These are phyloP conservation scores for Paraconiothyrium sp. DNA, from an alignment of 2,329 filamentous ascomycete genomes.

Conservation along the genomic window DNA sequence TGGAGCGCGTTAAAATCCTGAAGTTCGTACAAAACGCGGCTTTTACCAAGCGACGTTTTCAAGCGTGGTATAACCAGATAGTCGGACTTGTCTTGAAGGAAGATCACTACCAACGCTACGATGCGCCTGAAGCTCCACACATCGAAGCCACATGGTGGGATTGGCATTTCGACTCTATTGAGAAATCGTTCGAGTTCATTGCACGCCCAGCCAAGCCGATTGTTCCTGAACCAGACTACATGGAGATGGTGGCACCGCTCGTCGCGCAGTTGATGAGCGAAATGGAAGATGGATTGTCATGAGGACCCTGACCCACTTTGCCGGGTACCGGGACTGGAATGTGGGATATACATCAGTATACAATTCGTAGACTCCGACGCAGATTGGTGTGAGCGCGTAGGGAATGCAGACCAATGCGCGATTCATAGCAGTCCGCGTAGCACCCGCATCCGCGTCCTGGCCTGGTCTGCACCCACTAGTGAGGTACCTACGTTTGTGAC, in stretches of 20 bases:
- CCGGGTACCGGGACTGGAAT: not conserved
- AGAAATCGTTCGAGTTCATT: constrained; percentile 42
- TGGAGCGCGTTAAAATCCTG: constrained; percentile 45
- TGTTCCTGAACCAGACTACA: constrained; percentile 50
- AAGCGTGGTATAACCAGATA: constrained; percentile 51
- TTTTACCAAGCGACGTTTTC: constrained; percentile 48
- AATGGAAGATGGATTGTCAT: constrained; percentile 37
- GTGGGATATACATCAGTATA: not conserved
- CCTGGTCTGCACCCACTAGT: not conserved
- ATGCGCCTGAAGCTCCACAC: constrained; percentile 36
- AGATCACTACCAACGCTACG: constrained; percentile 54
- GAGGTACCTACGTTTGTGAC: not conserved
- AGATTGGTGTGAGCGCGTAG: not conserved
- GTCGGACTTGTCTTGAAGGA: constrained; percentile 52
- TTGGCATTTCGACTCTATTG: constrained; percentile 45
- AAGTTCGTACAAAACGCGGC: constrained; percentile 48
- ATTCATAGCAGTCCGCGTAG: not conserved
- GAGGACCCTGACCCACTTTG: not conserved
- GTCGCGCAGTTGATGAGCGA: constrained; percentile 46
- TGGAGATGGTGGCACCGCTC: constrained; percentile 49
- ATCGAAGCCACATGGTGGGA: constrained; percentile 52
- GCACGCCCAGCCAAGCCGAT: constrained; percentile 37
- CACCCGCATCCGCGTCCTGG: not conserved
- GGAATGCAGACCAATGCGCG: not conserved
- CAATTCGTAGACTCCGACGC: not conserved